Evolutionary conservation across 768 basidiomycete genomes (phyloP), one percentile per base, ranked within the genome.

Genomic region (Sarcodon sp.): DNA sequence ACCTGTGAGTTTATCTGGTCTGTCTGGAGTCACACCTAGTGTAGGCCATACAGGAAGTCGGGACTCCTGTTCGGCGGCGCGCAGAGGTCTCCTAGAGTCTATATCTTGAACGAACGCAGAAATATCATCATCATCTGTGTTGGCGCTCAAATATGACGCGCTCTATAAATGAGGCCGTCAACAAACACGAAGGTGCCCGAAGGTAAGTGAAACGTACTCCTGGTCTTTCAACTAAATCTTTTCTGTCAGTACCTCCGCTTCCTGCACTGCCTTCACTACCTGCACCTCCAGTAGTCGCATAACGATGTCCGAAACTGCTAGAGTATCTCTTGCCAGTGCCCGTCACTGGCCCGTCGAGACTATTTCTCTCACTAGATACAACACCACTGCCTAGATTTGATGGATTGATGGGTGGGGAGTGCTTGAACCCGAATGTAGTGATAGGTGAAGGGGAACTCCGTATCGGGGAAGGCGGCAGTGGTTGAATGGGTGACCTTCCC

Each of bases 101-200:
- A 86, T 85, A 43, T 87, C 81, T 56, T 82, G 79, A 37, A 88
- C 80, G 55, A 87, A 88, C 10, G 73, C 67, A 4, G 84, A 85
- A 31, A 88, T 77, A 45, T 87, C 86, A 53, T 86, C 84, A 54
- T 87, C 82, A 52, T 87, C 82, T 6, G 75, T 74, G 41, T 67
- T 65, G 1, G 66, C 62, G 46, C 69, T 69, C 48, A 78, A 59
- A 57, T 68, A 74, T 4, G 72, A 71, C 7, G 75, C 59, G 37
- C 59, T 62, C 65, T 67, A 50, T 37, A 43, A 55, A 41, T n/a
- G 54, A 13, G 44, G 45, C 52, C 13, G 44, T 53, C 35, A 48
- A 45, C 47, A 33, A 7, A 13, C 44, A 37, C 36, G 33, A 43
- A 39, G 27, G 43, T 31, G n/a, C 21, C 4, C 35, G 36, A 32